Conservation (phyloP, 2,329 filamentous ascomycete species). For the Cladosporium austrohemisphaericum region DNA sequence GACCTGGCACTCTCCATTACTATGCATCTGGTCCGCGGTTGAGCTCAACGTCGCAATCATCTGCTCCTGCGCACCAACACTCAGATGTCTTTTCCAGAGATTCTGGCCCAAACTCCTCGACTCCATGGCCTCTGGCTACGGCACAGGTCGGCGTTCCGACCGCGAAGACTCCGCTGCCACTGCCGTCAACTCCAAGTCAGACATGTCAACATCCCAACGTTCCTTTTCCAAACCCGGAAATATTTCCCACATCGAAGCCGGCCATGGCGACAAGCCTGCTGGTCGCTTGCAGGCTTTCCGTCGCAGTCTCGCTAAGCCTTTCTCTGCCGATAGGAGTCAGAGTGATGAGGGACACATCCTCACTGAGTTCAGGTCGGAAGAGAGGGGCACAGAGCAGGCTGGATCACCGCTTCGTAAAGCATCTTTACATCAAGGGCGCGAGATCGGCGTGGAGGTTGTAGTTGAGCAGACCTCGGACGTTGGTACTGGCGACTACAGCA, state of each 20-base stretch:
- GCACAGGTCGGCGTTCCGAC: slow-evolving; percentile 1
- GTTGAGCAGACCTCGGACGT: neutral
- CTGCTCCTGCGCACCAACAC: slow-evolving; percentile 11
- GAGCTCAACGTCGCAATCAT: slow-evolving; percentile 15
- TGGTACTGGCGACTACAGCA: neutral
- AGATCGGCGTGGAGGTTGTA: neutral
- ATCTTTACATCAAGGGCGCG: neutral
- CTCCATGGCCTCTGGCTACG: slow-evolving; percentile 2
- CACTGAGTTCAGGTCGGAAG: too few relatives aligned
- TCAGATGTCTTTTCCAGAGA: slow-evolving; percentile 7
- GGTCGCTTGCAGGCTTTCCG: neutral
- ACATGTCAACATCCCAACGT: neutral
- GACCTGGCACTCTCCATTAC: slow-evolving; percentile 11
- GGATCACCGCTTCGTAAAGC: too few relatives aligned
- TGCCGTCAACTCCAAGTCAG: neutral
- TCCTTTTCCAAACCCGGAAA: neutral
- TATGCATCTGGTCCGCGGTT: slow-evolving; percentile 13
- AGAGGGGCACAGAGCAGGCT: too few relatives aligned
- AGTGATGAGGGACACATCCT: too few relatives aligned
- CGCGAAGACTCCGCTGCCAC: slow-evolving; percentile 6
- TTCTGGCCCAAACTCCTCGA: slow-evolving; percentile 20
- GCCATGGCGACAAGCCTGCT: neutral
- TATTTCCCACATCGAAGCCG: neutral
- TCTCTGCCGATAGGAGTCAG: too few relatives aligned
- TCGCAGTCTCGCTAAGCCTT: slow-evolving; percentile 1